Evolutionary conservation across 768 basidiomycete species (phyloP), one percentile per base, ranked within the genome.

Genomic region (Infundibulicybe gibba): DNA sequence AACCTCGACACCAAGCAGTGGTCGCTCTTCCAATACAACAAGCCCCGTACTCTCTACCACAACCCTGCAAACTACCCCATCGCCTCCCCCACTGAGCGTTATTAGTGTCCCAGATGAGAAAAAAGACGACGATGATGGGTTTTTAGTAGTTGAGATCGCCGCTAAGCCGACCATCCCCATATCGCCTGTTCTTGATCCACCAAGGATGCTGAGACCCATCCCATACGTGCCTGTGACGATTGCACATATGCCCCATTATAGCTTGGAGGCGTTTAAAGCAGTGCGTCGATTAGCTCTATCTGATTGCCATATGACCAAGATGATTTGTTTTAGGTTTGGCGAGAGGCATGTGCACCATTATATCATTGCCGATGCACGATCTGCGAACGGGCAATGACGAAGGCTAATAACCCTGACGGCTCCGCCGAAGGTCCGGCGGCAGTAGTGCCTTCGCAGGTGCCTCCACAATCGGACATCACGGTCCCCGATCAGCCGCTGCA

Each of bases 11-110:
- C 61, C 72, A 13, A 72, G 75, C 17, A 71, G 72, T n/a, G 70
- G 70, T 41, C 75, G 72, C 6, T 83, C 81, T 4, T 81, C 83
- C 16, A 65, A 55, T 61, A 50, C 63, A 35, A 87, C 87, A 15
- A 87, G 85, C 52, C 87, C 87, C 0, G 85, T 87, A 3, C 58
- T 88, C 20, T 87, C 85, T 11, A 84, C 85, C 1, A 78, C 83
- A 6, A 90, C 87, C 6, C 57, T 89, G 25, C 82, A 83, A 51
- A 90, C 87, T n/a, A 88, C 87, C 6, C 87, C 87, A 0, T 85
- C 83, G 2, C 87, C 87, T 0, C 82, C 85, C 0, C 86, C 86
- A 20, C 25, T 25, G 8, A 25, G 25, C 25, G 35, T 19, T 14
- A 55, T 62, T 2, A 59, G 57, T 13, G 54, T 52, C 16, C 57